These are phyloP conservation scores for Podospora bellae-mahoneyi DNA, from an alignment of 495 filamentous ascomycete genomes.

Conservation along the genomic window DNA sequence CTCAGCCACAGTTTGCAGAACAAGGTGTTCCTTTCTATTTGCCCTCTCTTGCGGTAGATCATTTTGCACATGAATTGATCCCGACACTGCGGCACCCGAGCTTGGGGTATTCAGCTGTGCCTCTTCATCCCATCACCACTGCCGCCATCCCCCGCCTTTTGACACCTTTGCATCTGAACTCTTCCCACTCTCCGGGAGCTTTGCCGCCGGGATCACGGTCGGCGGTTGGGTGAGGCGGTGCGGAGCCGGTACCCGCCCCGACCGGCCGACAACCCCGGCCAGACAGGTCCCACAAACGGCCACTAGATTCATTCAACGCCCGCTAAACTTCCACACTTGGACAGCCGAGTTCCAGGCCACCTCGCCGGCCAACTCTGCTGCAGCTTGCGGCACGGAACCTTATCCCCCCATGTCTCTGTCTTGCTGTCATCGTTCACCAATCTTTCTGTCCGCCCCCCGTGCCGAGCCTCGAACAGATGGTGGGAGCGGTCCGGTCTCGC, in stretches of 20 bases:
- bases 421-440: not conserved
- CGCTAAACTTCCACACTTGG: slow-evolving; percentile 7
- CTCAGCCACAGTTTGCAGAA: not conserved
- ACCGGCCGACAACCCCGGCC: slow-evolving; percentile 9
- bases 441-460: not conserved
- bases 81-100: not conserved
- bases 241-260: slow-evolving; percentile 23
- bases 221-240: slow-evolving; percentile 17
- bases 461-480: not conserved
- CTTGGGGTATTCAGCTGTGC: not conserved
- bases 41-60: too few species aligned
- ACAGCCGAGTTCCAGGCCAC: slow-evolving; percentile 26
- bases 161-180: slow-evolving; percentile 9
- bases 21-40: too few species aligned
- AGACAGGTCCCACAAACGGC: slow-evolving; percentile 20
- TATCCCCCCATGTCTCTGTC: not conserved
- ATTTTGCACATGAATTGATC: not conserved
- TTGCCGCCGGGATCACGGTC: slow-evolving; percentile 8
- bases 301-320: slow-evolving; percentile 8
- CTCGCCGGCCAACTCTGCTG: slow-evolving; percentile 23
- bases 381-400: slow-evolving; percentile 26
- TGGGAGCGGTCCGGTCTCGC: not conserved
- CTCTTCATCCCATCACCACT: not conserved
- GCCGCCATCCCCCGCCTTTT: not conserved
- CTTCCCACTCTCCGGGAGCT: not conserved